Base-by-base conservation (phyloP, 495 filamentous ascomycete genomes). In the Penicillium flavigenum region DNA sequence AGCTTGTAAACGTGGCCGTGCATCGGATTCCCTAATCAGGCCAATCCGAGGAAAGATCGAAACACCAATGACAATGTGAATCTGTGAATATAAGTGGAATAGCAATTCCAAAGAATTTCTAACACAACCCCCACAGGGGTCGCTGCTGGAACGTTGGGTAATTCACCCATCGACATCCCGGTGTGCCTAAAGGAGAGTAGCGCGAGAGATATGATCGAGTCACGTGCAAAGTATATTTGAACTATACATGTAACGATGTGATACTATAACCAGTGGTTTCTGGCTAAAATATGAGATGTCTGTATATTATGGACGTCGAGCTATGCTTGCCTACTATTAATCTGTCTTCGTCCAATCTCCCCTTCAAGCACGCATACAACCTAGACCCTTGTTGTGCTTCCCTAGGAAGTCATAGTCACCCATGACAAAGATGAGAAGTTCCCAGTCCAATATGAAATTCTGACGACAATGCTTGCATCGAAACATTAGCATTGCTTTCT, bases 1-100 rank as follows among this genome's bases (percentile, higher is more conserved):
- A 47, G 22, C 43, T 8, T 31, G 16, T 7, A 14, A 32, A 32
- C 12, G 22, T 46, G 22, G 3, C 39, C 32, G 24, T 47, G 22
- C 29, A 27, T 65, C 63, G 51, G 54, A 34, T 58, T 63, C 22
- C 58, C 61, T 45, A 48, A 59, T 59, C 32, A 39, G 55, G 64
- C 32, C 34, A 54, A 61, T 55, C 61, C 61, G 58, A 32, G 0
- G n/a, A 12, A 31, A 47, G 7, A 59, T 54, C 43, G 26, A 43
- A 9, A 19, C 14, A 43, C 19, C 22, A 52, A n/a, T 22, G 20
- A 32, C 27, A 29, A 22, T 11, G 1, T 16, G 38, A 32, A n/a
- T 27, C 47, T 19, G 24, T 10, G 34, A n/a, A 9, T 9, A 39
- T 17, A 17, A 39, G 36, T 38, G 45, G 46, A 55, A 60, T 43